Percentiles rank a stretch among this genome's conserved stretches.
Evolutionary conservation across 805 yeast species (phyloP).

Genomic region (Zygosaccharomyces pseudorouxii): DNA sequence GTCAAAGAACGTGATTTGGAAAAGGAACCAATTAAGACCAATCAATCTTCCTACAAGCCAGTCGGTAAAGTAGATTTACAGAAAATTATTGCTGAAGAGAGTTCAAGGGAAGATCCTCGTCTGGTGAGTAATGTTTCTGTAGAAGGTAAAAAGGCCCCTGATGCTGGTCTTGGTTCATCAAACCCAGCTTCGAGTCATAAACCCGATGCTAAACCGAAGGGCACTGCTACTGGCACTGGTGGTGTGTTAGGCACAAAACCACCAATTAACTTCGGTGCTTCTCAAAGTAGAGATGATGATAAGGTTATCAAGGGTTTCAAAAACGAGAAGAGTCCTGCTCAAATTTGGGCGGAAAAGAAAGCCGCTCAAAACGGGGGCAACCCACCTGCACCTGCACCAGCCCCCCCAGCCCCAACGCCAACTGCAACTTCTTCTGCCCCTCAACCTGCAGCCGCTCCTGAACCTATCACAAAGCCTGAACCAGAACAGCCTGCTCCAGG

Average conservation of each 20-base stretch:
- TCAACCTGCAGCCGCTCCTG: background rate
- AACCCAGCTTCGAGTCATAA: slow-evolving; percentile 25
- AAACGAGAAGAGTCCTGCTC: slow-evolving; percentile 89
- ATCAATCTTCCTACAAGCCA: slow-evolving; percentile 52
- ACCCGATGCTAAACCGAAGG: slow-evolving; percentile 33
- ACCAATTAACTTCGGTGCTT: slow-evolving; percentile 17
- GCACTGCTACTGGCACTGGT: slow-evolving; percentile 34
- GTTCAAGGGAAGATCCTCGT: slow-evolving; percentile 42
- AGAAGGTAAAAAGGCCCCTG: slow-evolving; percentile 24
- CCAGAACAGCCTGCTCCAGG: background rate
- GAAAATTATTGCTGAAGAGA: slow-evolving; percentile 42
- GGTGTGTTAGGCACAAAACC: slow-evolving; percentile 36
- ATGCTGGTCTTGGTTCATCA: slow-evolving; percentile 24
- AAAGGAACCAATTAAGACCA: slow-evolving; percentile 42
- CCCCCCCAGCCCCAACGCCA: slow-evolving; percentile 2
- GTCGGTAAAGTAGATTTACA: slow-evolving; percentile 55
- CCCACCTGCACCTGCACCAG: slow-evolving; percentile 23
- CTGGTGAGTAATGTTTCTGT: slow-evolving; percentile 26
- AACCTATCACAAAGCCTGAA: slow-evolving; percentile 30
- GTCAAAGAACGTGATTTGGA: slow-evolving; percentile 46
- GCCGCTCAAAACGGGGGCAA: slow-evolving; percentile 41
- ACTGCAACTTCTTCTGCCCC: background rate
- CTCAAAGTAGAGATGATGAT: slow-evolving; percentile 26
- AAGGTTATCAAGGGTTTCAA: slow-evolving; percentile 56
- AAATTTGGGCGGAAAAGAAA: slow-evolving; percentile 88